Evolutionary conservation across 345 rosid species (phyloP), one percentile per base, ranked within the genome.

Genomic region (Salix koriyanagi): DNA sequence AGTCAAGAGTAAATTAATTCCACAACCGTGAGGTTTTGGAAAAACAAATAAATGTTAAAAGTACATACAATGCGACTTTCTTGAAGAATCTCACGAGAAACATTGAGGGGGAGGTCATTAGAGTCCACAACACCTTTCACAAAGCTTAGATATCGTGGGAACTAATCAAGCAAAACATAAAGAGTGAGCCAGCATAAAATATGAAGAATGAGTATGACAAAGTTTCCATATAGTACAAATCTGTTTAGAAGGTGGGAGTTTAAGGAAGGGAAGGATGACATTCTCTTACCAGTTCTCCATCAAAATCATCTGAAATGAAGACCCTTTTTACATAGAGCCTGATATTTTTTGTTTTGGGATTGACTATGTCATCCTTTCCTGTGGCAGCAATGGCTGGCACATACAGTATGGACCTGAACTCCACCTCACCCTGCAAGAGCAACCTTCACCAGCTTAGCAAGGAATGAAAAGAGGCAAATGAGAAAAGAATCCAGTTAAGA

Each of bases 71-170:
- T 81, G 76, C 99, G 94, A 70, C 99, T 96, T 86, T 96, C 99
- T 84, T 96, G 99, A 83, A 96, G 99, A 87, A 96, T 91, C 86
- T 96, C 99, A 21, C 98, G 90, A 11, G 99, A 96, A 39, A 93
- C 98, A 79, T 93, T 96, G 75, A 96, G 96, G 25, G 98, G 99
- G 71, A 96, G 99, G 79, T 96, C 97, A 80, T 92, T 90, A 4
- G 98, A 96, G 80, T 96, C 99, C 84, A 93, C 99, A 75, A 93
- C 97, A 86, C 99, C 99, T 83, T 96, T 96, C 73, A 96, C 88
- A 75, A 96, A 96, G 88, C 98, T 93, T 46, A 96, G 83, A 83
- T 96, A 93, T 44, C 95, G 89, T 52, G 98, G 99, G 82, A 96
- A 96, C 99, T 96, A 86, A 77, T 66, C 65, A 74, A 70, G 21